A percentile compares a stretch with the other conserved stretches of the same genome.
phyloP scores from a whole-genome alignment of 1,139 yeast species.

The Geotrichum restrictum region DNA sequence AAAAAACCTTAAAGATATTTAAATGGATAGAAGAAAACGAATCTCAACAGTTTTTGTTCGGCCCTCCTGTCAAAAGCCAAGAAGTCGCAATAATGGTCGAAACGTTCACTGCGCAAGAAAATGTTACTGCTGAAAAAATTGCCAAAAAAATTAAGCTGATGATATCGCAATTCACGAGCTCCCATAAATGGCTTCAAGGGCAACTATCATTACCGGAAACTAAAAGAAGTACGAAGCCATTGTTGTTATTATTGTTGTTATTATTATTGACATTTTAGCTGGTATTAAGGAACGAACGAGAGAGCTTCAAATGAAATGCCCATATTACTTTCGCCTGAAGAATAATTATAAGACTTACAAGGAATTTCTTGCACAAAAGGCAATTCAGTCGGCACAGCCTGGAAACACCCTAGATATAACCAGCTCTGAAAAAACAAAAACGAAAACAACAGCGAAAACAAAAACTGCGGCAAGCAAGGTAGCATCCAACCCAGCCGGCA shows the following conservation, averaged over 20 bases:
- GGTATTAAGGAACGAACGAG: too few species aligned
- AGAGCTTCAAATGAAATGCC: neutral
- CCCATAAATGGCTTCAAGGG: neutral
- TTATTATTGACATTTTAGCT: neutral
- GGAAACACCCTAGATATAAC: too few species aligned
- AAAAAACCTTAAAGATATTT: neutral
- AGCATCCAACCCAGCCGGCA: too few species aligned
- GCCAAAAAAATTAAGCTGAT: neutral
- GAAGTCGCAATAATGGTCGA: neutral
- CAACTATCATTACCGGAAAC: neutral
- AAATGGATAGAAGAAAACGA: neutral
- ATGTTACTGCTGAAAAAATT: neutral
- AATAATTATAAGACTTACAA: neutral
- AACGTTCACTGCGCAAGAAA: neutral
- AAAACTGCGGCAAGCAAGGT: too few species aligned
- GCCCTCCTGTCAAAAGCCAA: neutral
- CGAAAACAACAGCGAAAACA: too few species aligned
- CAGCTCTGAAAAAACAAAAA: too few species aligned
- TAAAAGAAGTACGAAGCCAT: neutral
- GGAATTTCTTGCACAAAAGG: too few species aligned
- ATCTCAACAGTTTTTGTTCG: neutral
- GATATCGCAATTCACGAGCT: neutral
- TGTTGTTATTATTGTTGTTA: neutral
- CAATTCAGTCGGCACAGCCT: too few species aligned
- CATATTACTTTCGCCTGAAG: neutral